These are phyloP conservation scores for Coriolopsis trogii DNA, from an alignment of 1,284 basidiomycete genomes.

Conservation along the genomic window DNA sequence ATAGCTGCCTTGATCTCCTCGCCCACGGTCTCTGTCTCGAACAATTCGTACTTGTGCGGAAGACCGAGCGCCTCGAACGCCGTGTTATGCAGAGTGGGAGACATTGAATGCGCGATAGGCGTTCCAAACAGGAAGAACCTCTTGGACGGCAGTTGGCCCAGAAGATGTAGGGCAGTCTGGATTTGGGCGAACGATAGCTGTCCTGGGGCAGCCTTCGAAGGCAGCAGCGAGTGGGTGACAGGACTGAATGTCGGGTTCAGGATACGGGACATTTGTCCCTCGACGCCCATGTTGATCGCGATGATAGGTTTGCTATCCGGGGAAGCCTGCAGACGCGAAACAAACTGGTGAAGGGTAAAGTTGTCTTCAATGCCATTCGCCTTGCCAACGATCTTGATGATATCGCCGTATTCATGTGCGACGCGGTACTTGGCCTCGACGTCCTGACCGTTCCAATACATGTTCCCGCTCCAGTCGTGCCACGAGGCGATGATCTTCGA, in stretches of 20 bases:
- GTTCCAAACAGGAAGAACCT: constrained; percentile 88
- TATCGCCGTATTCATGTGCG: constrained; percentile 77
- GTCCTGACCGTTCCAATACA: constrained; percentile 79
- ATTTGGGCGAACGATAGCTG: constrained; percentile 90
- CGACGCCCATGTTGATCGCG: constrained; percentile 91
- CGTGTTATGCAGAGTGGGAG: constrained; percentile 92
- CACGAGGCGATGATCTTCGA: constrained; percentile 90
- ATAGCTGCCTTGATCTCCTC: constrained; percentile 70
- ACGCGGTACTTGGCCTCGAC: constrained; percentile 73
- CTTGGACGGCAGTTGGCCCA: constrained; percentile 76
- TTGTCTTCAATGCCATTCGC: constrained; percentile 82
- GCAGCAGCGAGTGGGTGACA: constrained; percentile 86
- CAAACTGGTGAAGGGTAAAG: constrained; percentile 79
- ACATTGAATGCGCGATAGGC: constrained; percentile 90
- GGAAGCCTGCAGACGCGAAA: constrained; percentile 43
- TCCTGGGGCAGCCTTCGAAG: constrained; percentile 87
- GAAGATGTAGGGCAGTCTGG: constrained; percentile 77
- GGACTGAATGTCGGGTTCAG: constrained; percentile 88
- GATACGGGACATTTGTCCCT: constrained; percentile 90
- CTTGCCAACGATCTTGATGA: constrained; percentile 92
- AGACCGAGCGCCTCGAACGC: constrained; percentile 83
- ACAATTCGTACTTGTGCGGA: constrained; percentile 79
- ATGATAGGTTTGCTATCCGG: constrained; percentile 77
- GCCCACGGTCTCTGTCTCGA: constrained; percentile 75
- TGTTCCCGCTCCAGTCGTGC: constrained; percentile 90